Evolutionary conservation across 2,329 filamentous ascomycete species (phyloP), one percentile per base, ranked within the genome.

Genomic region (Coleophoma eucalyptorum): DNA sequence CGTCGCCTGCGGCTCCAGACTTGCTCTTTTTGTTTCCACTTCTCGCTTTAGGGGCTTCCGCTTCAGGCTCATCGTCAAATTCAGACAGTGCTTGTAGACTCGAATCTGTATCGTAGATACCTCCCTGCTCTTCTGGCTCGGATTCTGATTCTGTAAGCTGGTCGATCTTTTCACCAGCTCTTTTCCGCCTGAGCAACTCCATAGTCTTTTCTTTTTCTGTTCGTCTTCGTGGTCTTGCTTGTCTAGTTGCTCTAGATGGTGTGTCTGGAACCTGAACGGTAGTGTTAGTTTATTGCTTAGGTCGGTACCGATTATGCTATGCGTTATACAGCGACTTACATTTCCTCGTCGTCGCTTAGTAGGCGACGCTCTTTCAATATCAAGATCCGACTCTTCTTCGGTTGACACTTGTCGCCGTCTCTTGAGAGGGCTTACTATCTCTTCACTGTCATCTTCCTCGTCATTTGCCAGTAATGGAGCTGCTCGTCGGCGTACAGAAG

Each of bases 11-110:
- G 11, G 53, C 49, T 46, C 55, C 46, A 11, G 32, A 51, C 19
- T 45, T 50, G 32, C 31, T 48, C 38, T 19, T 48, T 20, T 46
- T 48, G 32, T 44, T 26, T 12, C 45, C 53, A 4, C 40, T 34
- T 18, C 26, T 16, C 35, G 53, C 47, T 20, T 45, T 42, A 2
- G 50, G 34, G 10, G 58, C 58, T 38, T 55, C 54, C 18, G 77
- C 69, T 38, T 78, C 76, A 52, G 77, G 78, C 7, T 76, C 77
- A 48, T 81, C 78, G 5, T 70, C 74, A 16, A 76, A 79, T 41
- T 74, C 73, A 54, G 74, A 77, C 1, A 80, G 65, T 1, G 72
- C 74, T 62, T 78, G 46, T 31, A 58, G 46, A 1, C 43, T 47
- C 6, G 46, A 45, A 21, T 62, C 52, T 20, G 46, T 51, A 31